Evolutionary conservation across 345 rosid species (phyloP).

Genomic region (Aquilaria malaccensis): DNA sequence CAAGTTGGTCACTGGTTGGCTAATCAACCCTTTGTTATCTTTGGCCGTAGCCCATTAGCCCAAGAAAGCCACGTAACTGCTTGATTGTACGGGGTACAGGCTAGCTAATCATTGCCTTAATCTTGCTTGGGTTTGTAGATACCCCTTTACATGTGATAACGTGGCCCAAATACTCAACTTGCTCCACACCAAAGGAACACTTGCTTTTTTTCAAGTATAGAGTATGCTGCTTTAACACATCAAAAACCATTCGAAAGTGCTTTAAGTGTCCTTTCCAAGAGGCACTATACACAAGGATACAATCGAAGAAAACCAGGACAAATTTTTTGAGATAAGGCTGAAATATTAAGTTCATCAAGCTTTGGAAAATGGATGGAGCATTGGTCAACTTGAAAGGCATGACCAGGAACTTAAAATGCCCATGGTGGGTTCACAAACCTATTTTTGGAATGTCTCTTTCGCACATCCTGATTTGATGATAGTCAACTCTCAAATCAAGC

Average conservation of each 20-base stretch:
- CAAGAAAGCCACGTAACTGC: neutral
- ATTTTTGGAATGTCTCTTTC: neutral
- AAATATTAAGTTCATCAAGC: neutral
- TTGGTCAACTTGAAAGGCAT: neutral
- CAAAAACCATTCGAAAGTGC: neutral
- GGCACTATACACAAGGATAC: neutral
- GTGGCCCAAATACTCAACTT: slow-evolving; percentile 7
- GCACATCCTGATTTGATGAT: neutral
- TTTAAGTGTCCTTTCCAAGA: neutral
- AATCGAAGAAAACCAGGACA: neutral
- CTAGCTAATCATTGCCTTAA: neutral
- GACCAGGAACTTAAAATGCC: neutral
- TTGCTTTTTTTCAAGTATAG: neutral
- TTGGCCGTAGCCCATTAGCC: neutral
- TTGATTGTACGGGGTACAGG: neutral
- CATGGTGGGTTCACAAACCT: neutral
- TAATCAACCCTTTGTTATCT: neutral
- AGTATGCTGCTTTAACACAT: neutral
- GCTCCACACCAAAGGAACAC: neutral
- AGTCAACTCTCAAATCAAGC: neutral
- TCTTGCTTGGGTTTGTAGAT: neutral
- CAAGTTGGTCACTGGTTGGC: neutral
- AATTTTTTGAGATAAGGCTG: neutral
- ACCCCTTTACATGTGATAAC: neutral
- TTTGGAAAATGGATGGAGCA: neutral